Conservation (phyloP, 441 rosid species). For the Aleurites moluccanus region DNA sequence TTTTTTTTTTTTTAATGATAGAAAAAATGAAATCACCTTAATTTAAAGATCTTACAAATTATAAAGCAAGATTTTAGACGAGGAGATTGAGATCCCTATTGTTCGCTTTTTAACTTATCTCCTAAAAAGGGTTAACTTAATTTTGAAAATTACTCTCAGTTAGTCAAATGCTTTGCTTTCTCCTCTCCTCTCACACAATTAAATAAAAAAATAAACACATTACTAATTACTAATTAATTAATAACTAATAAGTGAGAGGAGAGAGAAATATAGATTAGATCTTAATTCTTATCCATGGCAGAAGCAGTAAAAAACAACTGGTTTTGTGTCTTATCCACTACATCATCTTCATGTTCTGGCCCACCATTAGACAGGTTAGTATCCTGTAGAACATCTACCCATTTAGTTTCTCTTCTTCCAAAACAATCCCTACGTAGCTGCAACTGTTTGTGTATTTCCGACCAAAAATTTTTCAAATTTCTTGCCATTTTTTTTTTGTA, state of each 20-base stretch:
- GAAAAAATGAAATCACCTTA: background rate
- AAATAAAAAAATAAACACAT: no score
- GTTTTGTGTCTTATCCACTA: constrained; percentile 13
- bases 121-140: background rate
- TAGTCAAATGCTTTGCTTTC: background rate
- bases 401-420: background rate
- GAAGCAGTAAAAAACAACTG: background rate
- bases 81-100: background rate
- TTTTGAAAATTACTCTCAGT: background rate
- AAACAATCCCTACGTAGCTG: background rate
- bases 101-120: background rate
- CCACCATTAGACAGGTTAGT: constrained; percentile 16
- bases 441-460: background rate
- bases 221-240: background rate
- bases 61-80: background rate
- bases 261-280: background rate
- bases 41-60: background rate
- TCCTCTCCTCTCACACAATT: background rate
- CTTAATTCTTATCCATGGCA: background rate
- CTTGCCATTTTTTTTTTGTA: no score
- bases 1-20: background rate
- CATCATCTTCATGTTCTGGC: constrained; percentile 3
- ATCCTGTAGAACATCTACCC: background rate
- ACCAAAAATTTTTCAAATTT: background rate
- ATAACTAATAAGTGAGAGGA: background rate